These are phyloP conservation scores for Dictyostelium intermedium DNA, from an alignment of 78 protist genomes.

Conservation along the genomic window DNA sequence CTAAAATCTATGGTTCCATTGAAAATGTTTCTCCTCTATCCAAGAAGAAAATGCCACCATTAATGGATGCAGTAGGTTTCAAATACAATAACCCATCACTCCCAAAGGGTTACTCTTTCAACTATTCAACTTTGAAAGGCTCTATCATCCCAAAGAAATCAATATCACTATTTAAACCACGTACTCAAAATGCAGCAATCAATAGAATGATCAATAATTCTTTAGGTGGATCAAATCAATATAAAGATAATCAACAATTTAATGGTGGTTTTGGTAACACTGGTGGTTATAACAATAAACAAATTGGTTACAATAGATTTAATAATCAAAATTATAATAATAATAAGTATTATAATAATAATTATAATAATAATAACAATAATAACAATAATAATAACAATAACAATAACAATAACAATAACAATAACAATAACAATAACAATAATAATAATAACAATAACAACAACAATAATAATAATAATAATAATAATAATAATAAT, in stretches of 20 bases:
- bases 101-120: constrained; percentile 26
- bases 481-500: not conserved
- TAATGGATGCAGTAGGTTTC: not conserved
- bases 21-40: not conserved
- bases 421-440: not conserved
- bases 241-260: constrained; percentile 28
- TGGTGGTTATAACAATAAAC: constrained; percentile 17
- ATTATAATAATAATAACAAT: not conserved
- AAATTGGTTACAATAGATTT: not conserved
- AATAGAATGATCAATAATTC: constrained; percentile 49
- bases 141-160: not conserved
- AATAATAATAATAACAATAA: not conserved
- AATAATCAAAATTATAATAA: not conserved
- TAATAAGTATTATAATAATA: not conserved
- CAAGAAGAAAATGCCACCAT: constrained; percentile 10
- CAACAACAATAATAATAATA: not conserved
- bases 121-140: not conserved
- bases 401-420: not conserved
- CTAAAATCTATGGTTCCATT: constrained; percentile 1
- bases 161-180: not conserved
- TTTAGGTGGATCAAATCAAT: constrained; percentile 37
- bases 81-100: constrained; percentile 15
- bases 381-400: not conserved
- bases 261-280: not conserved
- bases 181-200: constrained; percentile 58